phyloP scores from a whole-genome alignment of 2,329 filamentous ascomycete genomes.

The Fusarium proliferatum region DNA sequence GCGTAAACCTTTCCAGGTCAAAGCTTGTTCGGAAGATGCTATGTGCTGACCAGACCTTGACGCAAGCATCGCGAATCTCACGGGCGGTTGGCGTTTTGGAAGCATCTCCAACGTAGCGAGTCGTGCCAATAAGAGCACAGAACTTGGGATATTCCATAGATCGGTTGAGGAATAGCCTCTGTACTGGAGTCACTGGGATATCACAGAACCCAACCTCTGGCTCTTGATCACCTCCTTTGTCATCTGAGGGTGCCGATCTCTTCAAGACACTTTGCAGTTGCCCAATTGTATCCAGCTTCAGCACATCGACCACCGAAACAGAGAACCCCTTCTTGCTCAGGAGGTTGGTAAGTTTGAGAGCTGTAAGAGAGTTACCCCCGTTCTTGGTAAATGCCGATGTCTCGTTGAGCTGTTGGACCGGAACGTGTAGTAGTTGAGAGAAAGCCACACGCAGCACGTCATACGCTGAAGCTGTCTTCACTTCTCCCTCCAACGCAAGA shows the following conservation, averaged over 20 bases:
- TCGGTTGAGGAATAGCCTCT: background rate
- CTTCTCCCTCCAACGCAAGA: fast-evolving
- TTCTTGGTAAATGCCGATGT: background rate
- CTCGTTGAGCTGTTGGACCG: background rate
- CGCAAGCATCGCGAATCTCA: background rate
- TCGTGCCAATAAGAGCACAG: background rate
- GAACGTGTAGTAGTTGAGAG: background rate
- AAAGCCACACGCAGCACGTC: background rate
- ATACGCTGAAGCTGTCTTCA: background rate
- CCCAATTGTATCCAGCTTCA: background rate
- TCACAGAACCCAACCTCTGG: background rate
- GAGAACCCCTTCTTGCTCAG: background rate
- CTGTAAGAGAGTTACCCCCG: background rate
- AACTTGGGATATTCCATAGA: background rate
- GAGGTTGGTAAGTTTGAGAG: background rate
- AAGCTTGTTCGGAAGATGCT: background rate
- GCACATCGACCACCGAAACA: background rate
- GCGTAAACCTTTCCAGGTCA: background rate
- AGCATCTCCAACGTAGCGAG: background rate
- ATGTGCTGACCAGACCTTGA: background rate
- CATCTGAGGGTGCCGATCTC: background rate
- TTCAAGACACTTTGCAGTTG: background rate
- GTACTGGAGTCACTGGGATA: background rate
- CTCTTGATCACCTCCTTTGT: background rate
- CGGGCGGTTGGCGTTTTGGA: background rate